Evolutionary conservation across 2,329 filamentous ascomycete genomes (phyloP).

Genomic region (Botrytis galanthina): DNA sequence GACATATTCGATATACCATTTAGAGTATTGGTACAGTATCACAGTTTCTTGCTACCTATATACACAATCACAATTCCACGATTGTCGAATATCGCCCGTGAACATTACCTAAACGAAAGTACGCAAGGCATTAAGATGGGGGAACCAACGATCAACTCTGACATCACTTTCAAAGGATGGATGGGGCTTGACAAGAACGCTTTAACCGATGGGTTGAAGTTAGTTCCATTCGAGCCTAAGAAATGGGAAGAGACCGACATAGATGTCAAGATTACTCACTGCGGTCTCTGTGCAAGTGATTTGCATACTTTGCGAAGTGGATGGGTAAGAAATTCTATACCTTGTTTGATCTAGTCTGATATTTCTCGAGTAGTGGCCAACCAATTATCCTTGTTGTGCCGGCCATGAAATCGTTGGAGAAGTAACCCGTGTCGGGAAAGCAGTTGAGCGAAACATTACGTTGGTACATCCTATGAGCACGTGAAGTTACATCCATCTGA

Average conservation of each 20-base stretch:
- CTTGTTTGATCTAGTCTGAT: background rate
- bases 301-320: slow-evolving; percentile 34
- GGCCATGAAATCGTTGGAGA: slow-evolving; percentile 51
- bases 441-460: slow-evolving; percentile 30
- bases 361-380: slow-evolving; percentile 38
- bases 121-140: background rate
- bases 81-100: background rate
- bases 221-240: slow-evolving; percentile 42
- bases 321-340: slow-evolving; percentile 25
- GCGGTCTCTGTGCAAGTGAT: slow-evolving; percentile 45
- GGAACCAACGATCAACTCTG: background rate
- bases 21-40: background rate
- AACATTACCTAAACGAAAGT: background rate
- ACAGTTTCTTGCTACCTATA: background rate
- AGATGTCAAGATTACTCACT: slow-evolving; percentile 47
- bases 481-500: background rate
- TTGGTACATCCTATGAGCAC: background rate
- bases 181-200: slow-evolving; percentile 34
- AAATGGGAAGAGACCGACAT: slow-evolving; percentile 47
- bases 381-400: slow-evolving; percentile 41
- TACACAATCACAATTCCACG: background rate
- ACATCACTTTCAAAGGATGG: slow-evolving; percentile 32
- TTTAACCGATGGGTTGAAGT: slow-evolving; percentile 32
- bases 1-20: background rate
- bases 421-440: slow-evolving; percentile 43